Percentiles rank a stretch among this genome's conserved stretches.
phyloP scores from a whole-genome alignment of 2,329 filamentous ascomycete species.

The Macroventuria anomochaeta region DNA sequence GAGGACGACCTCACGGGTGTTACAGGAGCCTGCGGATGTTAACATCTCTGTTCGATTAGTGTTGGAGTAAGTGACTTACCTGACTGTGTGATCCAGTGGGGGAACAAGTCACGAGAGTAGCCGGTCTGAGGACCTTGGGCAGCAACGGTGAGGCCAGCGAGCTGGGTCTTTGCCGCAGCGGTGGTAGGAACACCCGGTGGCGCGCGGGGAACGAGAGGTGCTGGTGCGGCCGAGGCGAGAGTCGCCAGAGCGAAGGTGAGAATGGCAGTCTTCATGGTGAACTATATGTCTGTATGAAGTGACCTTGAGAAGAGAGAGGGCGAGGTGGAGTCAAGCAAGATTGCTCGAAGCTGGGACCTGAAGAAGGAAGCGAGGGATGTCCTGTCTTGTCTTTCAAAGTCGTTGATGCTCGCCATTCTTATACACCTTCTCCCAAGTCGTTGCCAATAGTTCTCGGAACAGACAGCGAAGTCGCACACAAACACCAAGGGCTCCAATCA shows the following conservation, averaged over 20 bases:
- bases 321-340: neutral
- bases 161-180: slow-evolving; percentile 62
- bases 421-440: slow-evolving; percentile 18
- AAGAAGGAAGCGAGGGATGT: neutral
- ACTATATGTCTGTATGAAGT: neutral
- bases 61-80: no score
- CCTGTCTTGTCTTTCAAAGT: slow-evolving; percentile 1
- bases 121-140: slow-evolving; percentile 60
- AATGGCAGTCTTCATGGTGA: slow-evolving; percentile 42
- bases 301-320: neutral
- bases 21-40: slow-evolving; percentile 58
- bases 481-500: slow-evolving; percentile 15
- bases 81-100: slow-evolving; percentile 70
- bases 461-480: slow-evolving; percentile 11
- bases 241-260: slow-evolving; percentile 33
- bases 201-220: slow-evolving; percentile 45
- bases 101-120: slow-evolving; percentile 73
- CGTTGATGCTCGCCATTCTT: slow-evolving; percentile 24
- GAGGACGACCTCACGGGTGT: slow-evolving; percentile 75
- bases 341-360: neutral
- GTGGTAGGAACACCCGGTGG: slow-evolving; percentile 69
- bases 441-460: neutral
- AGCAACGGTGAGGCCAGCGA: slow-evolving; percentile 65
- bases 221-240: slow-evolving; percentile 38
- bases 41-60: no score